Conservation (phyloP, 2,329 filamentous ascomycete species). For the Periconia sp. region DNA sequence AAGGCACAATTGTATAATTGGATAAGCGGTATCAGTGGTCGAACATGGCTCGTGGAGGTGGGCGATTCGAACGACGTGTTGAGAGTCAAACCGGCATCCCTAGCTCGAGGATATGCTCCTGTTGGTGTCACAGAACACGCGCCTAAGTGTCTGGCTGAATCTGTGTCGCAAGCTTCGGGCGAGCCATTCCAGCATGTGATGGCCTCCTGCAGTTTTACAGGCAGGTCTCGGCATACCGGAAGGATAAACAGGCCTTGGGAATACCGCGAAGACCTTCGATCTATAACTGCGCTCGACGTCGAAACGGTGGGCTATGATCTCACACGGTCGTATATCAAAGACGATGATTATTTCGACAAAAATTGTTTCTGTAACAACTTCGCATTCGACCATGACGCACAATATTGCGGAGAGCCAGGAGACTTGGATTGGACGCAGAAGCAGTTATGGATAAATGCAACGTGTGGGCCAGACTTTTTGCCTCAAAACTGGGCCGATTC, state of each 20-base stretch:
- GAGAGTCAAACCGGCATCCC: slow-evolving; percentile 24
- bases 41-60: slow-evolving; percentile 37
- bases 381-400: slow-evolving; percentile 10
- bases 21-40: slow-evolving; percentile 26
- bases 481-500: slow-evolving; percentile 26
- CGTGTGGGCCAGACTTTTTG: slow-evolving; percentile 27
- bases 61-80: slow-evolving; percentile 32
- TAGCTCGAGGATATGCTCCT: slow-evolving; percentile 26
- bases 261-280: slow-evolving; percentile 23
- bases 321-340: slow-evolving; percentile 15
- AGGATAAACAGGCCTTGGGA: slow-evolving; percentile 38
- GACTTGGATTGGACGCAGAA: slow-evolving; percentile 26
- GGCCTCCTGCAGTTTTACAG: slow-evolving; percentile 34
- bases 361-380: slow-evolving; percentile 33
- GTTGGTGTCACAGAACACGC: slow-evolving; percentile 25
- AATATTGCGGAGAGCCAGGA: slow-evolving; percentile 18
- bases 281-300: slow-evolving; percentile 33
- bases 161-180: slow-evolving; percentile 15
- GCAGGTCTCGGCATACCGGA: slow-evolving; percentile 30
- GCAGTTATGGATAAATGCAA: slow-evolving; percentile 35
- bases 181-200: slow-evolving; percentile 33
- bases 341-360: slow-evolving; percentile 36
- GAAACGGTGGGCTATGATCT: slow-evolving; percentile 37
- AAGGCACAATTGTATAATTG: slow-evolving; percentile 36
- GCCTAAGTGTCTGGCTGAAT: slow-evolving; percentile 30